Evolutionary conservation across 495 filamentous ascomycete genomes (phyloP), one percentile per base, ranked within the genome.

Genomic region (Staphylotrichum longicolle): DNA sequence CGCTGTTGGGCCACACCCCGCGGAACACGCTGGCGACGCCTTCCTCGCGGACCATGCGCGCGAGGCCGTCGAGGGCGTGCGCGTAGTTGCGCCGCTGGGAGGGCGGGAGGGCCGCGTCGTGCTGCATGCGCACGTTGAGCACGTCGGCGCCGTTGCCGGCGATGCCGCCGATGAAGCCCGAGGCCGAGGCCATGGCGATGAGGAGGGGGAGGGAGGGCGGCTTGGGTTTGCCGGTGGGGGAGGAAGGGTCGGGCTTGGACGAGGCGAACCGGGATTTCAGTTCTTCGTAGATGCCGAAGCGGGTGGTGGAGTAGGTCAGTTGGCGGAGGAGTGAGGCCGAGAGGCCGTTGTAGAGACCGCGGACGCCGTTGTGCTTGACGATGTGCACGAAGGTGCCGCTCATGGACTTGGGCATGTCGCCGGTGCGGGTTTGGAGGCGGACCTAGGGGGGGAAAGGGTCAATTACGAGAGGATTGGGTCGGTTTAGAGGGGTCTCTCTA

Each of bases 121-220:
- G 88, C 74, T 98, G 94, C 94, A 98, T 98, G 64, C 94, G 91
- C 46, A 98, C 94, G 76, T 98, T 98, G 60, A 97, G 82, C 10
- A 98, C 89, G 71, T 98, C 94, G 59, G 93, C 93, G 0, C 91
- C 90, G 75, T 98, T 98, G 59, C 94, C 94, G 10, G 90, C 89
- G 7, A 96, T 72, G 32, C 94, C 94, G 59, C 94, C 94, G 5
- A 96, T 75, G 73, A 96, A 88, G 50, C 94, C 94, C 3, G 94
- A 95, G 20, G 83, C 79, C 11, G 84, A 87, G 57, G 93, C 88
- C 70, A 98, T 89, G 62, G 81, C 87, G 64, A 98, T 78, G 2
- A 98, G 85, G 20, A 85, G 80, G 2, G 85, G 77, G 50, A 96
- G 80, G 4, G 88, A 84, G 0, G 89, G 85, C 55, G 67, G 78